phyloP scores from a whole-genome alignment of 2,329 filamentous ascomycete species.

The Botryotinia convoluta region DNA sequence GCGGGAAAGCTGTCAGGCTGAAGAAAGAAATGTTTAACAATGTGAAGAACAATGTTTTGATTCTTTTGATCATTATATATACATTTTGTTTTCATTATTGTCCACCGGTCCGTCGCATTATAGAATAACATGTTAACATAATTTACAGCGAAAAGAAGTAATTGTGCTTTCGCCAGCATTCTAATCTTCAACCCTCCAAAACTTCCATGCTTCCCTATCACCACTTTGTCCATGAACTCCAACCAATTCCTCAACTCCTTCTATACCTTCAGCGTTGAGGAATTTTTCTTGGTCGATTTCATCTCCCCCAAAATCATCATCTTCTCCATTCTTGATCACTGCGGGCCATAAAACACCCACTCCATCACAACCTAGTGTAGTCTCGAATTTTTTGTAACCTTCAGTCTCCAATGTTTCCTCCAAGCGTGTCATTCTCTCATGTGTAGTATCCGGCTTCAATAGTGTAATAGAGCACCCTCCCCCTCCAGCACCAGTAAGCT shows the following conservation, averaged over 20 bases:
- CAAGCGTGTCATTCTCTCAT: slow-evolving; percentile 58
- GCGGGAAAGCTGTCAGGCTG: slow-evolving; percentile 7
- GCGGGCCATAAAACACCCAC: slow-evolving; percentile 94
- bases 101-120: neutral
- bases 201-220: slow-evolving; percentile 79
- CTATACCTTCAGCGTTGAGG: slow-evolving; percentile 76
- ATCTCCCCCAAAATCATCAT: slow-evolving; percentile 76
- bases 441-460: slow-evolving; percentile 63
- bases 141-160: slow-evolving; percentile 15
- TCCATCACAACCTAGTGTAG: slow-evolving; percentile 87
- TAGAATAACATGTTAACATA: slow-evolving; percentile 16
- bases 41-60: slow-evolving; percentile 10
- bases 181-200: slow-evolving; percentile 65
- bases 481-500: slow-evolving; percentile 91
- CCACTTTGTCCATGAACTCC: slow-evolving; percentile 69
- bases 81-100: neutral
- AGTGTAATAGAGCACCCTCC: slow-evolving; percentile 95
- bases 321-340: slow-evolving; percentile 79
- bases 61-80: neutral
- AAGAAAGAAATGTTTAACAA: slow-evolving; percentile 18
- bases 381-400: slow-evolving; percentile 82
- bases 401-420: slow-evolving; percentile 64
- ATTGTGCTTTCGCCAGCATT: slow-evolving; percentile 29
- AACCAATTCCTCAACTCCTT: slow-evolving; percentile 83
- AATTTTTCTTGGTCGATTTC: slow-evolving; percentile 92